A percentile compares a stretch with the other conserved stretches of the same genome.
Evolutionary conservation across 2,329 filamentous ascomycete genomes (phyloP).

Genomic region (Fusarium nematophilum): DNA sequence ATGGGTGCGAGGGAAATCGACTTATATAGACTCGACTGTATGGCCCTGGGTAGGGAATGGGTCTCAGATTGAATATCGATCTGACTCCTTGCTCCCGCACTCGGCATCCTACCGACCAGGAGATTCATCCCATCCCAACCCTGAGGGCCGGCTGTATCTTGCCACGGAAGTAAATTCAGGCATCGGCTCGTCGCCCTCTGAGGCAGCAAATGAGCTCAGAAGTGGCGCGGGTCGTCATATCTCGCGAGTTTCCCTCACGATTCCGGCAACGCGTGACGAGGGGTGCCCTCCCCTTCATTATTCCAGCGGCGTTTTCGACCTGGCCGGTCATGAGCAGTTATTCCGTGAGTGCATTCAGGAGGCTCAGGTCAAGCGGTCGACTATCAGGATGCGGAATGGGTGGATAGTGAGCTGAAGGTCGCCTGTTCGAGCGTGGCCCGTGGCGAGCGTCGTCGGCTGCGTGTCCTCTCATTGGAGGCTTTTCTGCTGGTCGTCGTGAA

Average conservation of each 20-base stretch:
- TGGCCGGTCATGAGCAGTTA: neutral
- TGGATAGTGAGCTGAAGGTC: conserved; percentile 15
- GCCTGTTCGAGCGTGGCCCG: conserved; percentile 15
- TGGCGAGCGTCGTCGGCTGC: neutral
- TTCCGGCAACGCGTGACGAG: neutral
- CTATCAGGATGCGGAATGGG: conserved; percentile 4
- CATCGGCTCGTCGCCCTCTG: neutral
- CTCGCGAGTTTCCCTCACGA: conserved; percentile 8
- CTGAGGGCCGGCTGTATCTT: neutral
- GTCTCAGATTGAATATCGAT: conserved; percentile 3
- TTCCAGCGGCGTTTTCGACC: neutral
- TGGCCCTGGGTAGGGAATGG: neutral
- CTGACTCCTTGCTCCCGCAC: neutral
- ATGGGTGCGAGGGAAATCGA: neutral
- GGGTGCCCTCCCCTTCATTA: neutral
- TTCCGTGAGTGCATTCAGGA: neutral
- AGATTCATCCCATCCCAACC: neutral
- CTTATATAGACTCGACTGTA: conserved; percentile 6
- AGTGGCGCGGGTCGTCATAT: conserved; percentile 19
- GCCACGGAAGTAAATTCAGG: neutral
- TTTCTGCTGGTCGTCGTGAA: neutral
- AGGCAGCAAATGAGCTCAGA: conserved; percentile 20
- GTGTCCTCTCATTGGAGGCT: conserved; percentile 24
- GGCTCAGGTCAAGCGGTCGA: neutral
- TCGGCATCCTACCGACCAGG: neutral